phyloP scores from a whole-genome alignment of 208 protist species.

The Acanthamoeba sp. region DNA sequence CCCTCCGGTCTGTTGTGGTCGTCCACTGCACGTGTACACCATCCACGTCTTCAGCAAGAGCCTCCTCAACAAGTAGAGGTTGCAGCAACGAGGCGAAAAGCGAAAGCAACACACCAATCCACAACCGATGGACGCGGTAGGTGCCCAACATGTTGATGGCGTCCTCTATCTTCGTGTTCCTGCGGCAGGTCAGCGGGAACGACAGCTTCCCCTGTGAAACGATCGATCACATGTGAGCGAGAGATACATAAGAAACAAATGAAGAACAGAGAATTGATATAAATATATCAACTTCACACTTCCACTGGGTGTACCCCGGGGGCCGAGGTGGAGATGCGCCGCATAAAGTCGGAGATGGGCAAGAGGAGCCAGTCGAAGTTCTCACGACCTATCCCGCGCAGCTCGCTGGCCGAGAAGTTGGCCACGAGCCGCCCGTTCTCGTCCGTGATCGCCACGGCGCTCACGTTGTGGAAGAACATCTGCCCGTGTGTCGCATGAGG shows the following conservation, averaged over 20 bases:
- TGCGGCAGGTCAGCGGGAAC: constrained; percentile 36
- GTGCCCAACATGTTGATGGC: constrained; percentile 41
- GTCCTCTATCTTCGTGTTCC: constrained; percentile 1
- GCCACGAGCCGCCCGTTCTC: constrained; percentile 49
- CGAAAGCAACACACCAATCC: constrained; percentile 11
- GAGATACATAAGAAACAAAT: not conserved
- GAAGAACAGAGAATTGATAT: too few species aligned
- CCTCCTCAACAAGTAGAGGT: too few species aligned
- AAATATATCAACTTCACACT: not conserved
- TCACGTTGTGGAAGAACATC: constrained; percentile 70
- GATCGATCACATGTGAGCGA: not conserved
- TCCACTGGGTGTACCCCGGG: not conserved
- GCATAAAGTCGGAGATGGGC: constrained; percentile 31
- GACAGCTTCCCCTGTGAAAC: not conserved
- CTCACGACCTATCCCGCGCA: constrained; percentile 21
- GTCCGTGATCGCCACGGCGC: constrained; percentile 60
- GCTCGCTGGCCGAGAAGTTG: constrained; percentile 62
- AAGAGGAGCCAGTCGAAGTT: constrained; percentile 26
- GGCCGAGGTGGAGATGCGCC: not conserved
- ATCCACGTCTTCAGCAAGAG: not conserved
- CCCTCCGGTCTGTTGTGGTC: constrained; percentile 3
- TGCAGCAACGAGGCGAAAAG: not conserved
- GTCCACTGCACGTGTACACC: constrained; percentile 13
- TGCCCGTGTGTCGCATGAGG: not conserved
- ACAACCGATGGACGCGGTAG: constrained; percentile 64